Conservation (phyloP, 2,329 filamentous ascomycete species). For the Talaromyces amestolkiae region DNA sequence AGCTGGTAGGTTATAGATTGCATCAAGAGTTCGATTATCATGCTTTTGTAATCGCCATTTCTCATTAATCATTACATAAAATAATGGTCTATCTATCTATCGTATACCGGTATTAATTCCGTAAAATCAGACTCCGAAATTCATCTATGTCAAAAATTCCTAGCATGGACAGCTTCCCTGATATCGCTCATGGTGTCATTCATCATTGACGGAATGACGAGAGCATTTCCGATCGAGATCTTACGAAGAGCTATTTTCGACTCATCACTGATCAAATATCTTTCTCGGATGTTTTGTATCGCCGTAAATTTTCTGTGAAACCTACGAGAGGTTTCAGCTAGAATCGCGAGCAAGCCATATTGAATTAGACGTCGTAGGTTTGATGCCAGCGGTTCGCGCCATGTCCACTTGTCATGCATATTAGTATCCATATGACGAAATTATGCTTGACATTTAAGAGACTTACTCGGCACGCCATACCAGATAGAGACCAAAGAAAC, state of each 20-base stretch:
- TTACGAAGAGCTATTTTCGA: background rate
- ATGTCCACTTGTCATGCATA: background rate
- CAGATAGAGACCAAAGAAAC: conserved; percentile 11
- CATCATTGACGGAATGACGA: background rate
- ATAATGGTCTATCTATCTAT: background rate
- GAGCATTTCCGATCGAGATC: background rate
- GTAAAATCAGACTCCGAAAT: background rate
- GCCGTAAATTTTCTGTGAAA: background rate
- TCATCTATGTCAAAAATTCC: background rate
- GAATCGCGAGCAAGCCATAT: background rate
- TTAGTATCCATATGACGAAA: background rate
- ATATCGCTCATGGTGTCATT: background rate
- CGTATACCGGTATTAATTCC: background rate
- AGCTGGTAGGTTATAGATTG: background rate
- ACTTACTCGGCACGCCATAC: conserved; percentile 20
- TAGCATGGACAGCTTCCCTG: background rate
- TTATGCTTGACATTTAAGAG: background rate
- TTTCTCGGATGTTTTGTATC: background rate
- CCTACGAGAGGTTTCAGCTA: background rate
- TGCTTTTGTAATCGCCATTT: background rate
- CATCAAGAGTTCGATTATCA: background rate
- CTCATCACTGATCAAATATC: background rate
- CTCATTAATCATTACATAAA: background rate
- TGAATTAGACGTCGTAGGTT: background rate
- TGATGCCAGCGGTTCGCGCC: background rate